phyloP scores from a whole-genome alignment of 1,284 basidiomycete species.

The Anthracocystis setariae region DNA sequence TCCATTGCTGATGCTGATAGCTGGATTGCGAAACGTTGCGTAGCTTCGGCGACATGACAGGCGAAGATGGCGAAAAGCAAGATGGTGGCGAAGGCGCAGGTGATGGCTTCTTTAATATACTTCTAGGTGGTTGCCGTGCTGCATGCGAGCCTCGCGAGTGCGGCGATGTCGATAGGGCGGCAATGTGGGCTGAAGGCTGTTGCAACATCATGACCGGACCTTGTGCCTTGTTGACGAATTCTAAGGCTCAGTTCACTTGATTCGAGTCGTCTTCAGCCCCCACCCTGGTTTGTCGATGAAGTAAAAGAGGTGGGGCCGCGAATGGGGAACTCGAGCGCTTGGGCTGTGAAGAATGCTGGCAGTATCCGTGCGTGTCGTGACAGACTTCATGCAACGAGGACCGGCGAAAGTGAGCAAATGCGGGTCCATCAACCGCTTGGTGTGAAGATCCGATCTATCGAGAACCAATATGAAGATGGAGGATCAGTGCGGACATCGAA shows the following conservation, averaged over 20 bases:
- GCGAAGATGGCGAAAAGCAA: slow-evolving; percentile 5
- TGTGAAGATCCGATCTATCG: too few species aligned
- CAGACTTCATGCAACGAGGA: too few species aligned
- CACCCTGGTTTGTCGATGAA: not conserved
- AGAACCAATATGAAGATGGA: too few species aligned
- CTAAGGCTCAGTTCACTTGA: not conserved
- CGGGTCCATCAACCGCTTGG: too few species aligned
- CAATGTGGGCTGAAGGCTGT: slow-evolving; percentile 14
- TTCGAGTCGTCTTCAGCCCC: not conserved
- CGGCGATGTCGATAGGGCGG: slow-evolving; percentile 15
- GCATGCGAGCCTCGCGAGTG: slow-evolving; percentile 5
- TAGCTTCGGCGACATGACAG: slow-evolving; percentile 6
- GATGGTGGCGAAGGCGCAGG: slow-evolving; percentile 7
- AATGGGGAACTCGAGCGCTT: not conserved
- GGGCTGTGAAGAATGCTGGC: not conserved
- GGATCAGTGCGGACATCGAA: too few species aligned
- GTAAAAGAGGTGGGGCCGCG: not conserved
- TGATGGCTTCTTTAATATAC: slow-evolving; percentile 30
- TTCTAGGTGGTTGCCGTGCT: slow-evolving; percentile 13
- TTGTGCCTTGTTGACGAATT: not conserved
- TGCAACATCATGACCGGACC: slow-evolving; percentile 15
- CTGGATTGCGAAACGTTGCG: slow-evolving; percentile 1
- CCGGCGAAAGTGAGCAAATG: too few species aligned
- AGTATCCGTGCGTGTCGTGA: too few species aligned
- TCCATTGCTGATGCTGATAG: slow-evolving; percentile 25